These are phyloP conservation scores for Sarcocystis neurona DNA, from an alignment of 169 alveolate genomes.

Conservation along the genomic window DNA sequence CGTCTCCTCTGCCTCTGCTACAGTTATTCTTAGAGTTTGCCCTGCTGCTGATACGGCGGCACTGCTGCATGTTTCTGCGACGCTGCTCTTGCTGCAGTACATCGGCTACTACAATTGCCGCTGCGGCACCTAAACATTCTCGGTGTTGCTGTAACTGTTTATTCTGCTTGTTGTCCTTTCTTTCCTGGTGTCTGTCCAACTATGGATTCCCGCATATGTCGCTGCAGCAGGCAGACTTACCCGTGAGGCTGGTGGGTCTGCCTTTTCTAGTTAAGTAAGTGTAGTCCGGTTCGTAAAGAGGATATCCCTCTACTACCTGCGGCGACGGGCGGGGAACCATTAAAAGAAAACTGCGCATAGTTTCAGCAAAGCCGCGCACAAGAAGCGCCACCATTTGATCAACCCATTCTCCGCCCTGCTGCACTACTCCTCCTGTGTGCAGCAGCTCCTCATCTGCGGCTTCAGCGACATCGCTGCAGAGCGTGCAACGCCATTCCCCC, in stretches of 20 bases:
- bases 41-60: too few species aligned
- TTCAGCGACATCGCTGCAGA: conserved; percentile 55
- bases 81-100: background rate
- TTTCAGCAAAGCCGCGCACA: conserved; percentile 38
- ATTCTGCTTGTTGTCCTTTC: background rate
- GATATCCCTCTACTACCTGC: conserved; percentile 53
- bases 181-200: background rate
- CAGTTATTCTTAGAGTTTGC: too few species aligned
- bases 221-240: conserved; percentile 20
- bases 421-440: conserved; percentile 35
- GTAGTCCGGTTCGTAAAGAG: conserved; percentile 62
- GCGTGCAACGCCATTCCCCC: conserved; percentile 63
- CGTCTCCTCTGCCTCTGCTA: too few species aligned
- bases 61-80: background rate
- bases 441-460: conserved; percentile 58
- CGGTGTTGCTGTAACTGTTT: too few species aligned
- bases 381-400: conserved; percentile 60
- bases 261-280: conserved; percentile 48
- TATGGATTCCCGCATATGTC: background rate
- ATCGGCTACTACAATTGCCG: too few species aligned
- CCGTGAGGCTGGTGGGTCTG: conserved; percentile 62
- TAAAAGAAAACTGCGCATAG: conserved; percentile 1
- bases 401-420: conserved; percentile 54
- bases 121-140: background rate
- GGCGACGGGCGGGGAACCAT: conserved; percentile 45